Evolutionary conservation across 208 protist species (phyloP).

Genomic region (Leishmania guyanensis): DNA sequence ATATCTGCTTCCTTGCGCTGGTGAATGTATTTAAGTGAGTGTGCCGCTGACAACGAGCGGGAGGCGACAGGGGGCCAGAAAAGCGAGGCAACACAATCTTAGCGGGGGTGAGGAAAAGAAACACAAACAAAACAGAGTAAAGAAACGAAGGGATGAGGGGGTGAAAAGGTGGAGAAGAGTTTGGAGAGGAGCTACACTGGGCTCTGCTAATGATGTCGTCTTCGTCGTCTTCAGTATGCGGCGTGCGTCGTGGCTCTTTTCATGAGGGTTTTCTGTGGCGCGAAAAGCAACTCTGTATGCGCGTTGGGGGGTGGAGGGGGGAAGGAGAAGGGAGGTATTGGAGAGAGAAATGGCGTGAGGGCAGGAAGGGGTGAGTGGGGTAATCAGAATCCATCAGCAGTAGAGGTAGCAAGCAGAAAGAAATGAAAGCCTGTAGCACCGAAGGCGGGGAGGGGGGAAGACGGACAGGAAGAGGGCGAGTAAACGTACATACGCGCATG

Average conservation of each 20-base stretch:
- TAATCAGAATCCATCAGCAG: background rate
- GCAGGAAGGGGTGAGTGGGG: background rate
- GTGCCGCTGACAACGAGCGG: background rate
- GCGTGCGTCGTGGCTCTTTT: slow-evolving; percentile 5
- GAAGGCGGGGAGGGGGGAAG: background rate
- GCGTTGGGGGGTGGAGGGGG: background rate
- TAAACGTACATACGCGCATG: background rate
- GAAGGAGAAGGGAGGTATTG: background rate
- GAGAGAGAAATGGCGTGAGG: background rate
- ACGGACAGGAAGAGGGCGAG: background rate
- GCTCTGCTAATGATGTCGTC: slow-evolving; percentile 11
- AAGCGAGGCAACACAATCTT: background rate
- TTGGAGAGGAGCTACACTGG: slow-evolving; percentile 10
- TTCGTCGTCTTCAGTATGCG: slow-evolving; percentile 4
- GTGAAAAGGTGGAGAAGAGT: too few relatives aligned
- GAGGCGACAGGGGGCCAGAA: background rate
- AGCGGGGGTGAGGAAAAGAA: background rate
- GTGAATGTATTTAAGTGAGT: too few relatives aligned
- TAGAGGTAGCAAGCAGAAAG: background rate
- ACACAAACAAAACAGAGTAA: background rate
- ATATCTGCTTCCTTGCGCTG: too few relatives aligned
- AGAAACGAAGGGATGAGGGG: too few relatives aligned
- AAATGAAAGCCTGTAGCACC: background rate
- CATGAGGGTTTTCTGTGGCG: slow-evolving; percentile 5
- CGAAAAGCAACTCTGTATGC: slow-evolving; percentile 4